phyloP scores from a whole-genome alignment of 371 early-diverging fungal genomes.

The Phascolomyces articulosus region DNA sequence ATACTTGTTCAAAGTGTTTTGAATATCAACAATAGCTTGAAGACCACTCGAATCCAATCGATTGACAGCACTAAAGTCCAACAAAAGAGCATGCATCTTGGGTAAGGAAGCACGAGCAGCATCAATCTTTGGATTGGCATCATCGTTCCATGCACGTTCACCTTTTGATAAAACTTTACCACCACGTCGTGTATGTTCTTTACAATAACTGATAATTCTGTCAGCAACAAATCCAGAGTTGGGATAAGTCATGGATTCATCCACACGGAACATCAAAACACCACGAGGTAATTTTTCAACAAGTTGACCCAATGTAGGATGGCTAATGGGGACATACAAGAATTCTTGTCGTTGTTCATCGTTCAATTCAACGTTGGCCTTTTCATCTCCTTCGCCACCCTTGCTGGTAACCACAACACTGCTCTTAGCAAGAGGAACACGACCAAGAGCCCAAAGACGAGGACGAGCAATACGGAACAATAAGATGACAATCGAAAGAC shows the following conservation, averaged over 20 bases:
- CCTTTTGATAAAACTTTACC: constrained; percentile 25
- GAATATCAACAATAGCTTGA: constrained; percentile 61
- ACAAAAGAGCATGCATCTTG: constrained; percentile 58
- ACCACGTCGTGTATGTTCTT: constrained; percentile 30
- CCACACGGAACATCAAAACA: constrained; percentile 58
- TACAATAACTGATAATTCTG: constrained; percentile 43
- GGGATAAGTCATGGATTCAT: constrained; percentile 73
- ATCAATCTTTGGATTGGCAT: constrained; percentile 21
- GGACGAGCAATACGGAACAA: constrained; percentile 77
- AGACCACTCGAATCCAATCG: constrained; percentile 66
- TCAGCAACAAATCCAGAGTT: constrained; percentile 61
- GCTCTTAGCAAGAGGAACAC: constrained; percentile 28
- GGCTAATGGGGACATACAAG: constrained; percentile 42
- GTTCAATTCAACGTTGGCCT: not conserved
- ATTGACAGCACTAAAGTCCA: constrained; percentile 70
- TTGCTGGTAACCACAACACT: not conserved
- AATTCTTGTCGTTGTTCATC: constrained; percentile 23
- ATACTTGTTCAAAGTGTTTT: constrained; percentile 52
- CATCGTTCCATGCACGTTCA: constrained; percentile 57
- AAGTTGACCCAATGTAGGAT: constrained; percentile 37
- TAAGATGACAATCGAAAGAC: constrained; percentile 63
- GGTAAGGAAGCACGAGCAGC: constrained; percentile 36
- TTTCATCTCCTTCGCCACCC: not conserved
- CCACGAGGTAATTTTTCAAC: constrained; percentile 56
- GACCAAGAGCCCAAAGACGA: constrained; percentile 47